Conservation (phyloP, 345 rosid genomes). For the Aquilaria yunnanensis region DNA sequence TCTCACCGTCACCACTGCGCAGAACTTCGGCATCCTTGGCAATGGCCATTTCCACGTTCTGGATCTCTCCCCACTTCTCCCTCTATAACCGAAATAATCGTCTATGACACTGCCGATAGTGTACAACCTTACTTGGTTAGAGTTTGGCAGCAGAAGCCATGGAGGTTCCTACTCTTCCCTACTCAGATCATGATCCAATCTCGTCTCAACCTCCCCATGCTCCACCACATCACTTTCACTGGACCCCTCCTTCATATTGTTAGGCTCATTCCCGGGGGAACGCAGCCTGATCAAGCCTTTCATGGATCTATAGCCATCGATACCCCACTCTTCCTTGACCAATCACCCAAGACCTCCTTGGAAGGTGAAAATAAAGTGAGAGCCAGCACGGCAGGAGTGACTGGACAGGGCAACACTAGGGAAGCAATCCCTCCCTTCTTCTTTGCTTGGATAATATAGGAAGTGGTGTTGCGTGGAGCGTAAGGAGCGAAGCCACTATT, state of each 20-base stretch:
- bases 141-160: too few species aligned
- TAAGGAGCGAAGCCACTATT: constrained; percentile 74
- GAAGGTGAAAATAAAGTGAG: constrained; percentile 82
- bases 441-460: constrained; percentile 81
- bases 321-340: constrained; percentile 98
- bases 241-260: constrained; percentile 76
- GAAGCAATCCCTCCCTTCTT: constrained; percentile 90
- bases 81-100: too few species aligned
- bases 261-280: constrained; percentile 54
- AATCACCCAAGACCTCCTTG: constrained; percentile 81
- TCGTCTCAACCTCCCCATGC: constrained; percentile 87
- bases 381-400: constrained; percentile 78
- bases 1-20: too few species aligned
- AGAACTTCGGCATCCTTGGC: too few species aligned
- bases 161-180: constrained; percentile 15
- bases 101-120: too few species aligned
- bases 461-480: constrained; percentile 90
- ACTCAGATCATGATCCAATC: constrained; percentile 94
- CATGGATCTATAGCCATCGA: constrained; percentile 98
- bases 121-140: too few species aligned
- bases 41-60: too few species aligned
- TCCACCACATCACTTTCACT: constrained; percentile 98
- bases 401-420: constrained; percentile 86
- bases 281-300: constrained; percentile 85
- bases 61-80: too few species aligned